Conservation (phyloP, 148 eudicot genomes). For the Diospyros lotus region DNA sequence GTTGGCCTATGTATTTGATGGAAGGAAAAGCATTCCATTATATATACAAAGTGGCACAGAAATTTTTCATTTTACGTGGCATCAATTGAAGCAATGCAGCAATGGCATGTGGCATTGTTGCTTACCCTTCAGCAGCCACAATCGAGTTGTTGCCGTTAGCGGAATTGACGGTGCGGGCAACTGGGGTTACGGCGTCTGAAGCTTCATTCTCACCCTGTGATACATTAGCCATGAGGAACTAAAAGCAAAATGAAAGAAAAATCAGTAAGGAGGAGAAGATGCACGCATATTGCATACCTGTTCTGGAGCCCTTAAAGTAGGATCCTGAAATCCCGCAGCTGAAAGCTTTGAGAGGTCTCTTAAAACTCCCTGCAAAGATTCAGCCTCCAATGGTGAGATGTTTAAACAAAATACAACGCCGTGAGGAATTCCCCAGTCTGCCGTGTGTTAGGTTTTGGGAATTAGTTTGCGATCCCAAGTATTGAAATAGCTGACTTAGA, state of each 20-base stretch:
- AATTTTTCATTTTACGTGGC: constrained; percentile 6
- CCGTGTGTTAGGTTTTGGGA: background rate
- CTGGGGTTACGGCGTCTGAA: constrained; percentile 17
- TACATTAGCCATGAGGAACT: background rate
- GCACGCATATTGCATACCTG: constrained; percentile 6
- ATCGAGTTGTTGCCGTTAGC: constrained; percentile 19
- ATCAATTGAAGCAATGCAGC: background rate
- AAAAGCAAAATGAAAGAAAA: background rate
- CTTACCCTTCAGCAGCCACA: constrained; percentile 15
- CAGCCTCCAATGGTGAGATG: constrained; percentile 1
- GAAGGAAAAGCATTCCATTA: background rate
- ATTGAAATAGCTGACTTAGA: no score
- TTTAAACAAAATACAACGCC: background rate
- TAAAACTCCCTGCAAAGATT: constrained; percentile 31
- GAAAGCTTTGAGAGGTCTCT: constrained; percentile 35
- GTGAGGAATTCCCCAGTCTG: background rate
- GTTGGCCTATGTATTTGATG: background rate
- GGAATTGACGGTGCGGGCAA: constrained; percentile 13
- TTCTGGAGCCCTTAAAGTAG: constrained; percentile 19
- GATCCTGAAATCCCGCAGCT: constrained; percentile 17
- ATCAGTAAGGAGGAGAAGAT: background rate
- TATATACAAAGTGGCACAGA: constrained; percentile 6
- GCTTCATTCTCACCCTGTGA: constrained; percentile 1
- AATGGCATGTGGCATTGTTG: background rate
- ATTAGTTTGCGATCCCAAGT: background rate